Base-by-base conservation (phyloP, 140 eudicot genomes). In the Senecio squalidus region DNA sequence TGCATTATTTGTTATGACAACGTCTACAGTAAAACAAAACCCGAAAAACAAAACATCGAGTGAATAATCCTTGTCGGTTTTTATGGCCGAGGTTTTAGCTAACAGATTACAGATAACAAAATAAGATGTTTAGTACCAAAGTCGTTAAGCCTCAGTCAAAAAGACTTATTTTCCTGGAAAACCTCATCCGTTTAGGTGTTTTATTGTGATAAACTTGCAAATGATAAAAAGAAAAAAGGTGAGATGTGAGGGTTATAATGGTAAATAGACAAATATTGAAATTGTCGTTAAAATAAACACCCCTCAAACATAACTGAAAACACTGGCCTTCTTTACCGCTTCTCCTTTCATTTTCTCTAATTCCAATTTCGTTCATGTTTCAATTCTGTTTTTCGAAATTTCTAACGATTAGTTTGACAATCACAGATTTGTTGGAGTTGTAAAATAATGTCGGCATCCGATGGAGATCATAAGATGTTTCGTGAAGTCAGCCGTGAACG, bases 401-500 rank as follows among this genome's bases (percentile, higher is more conserved):
- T 59, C 53, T 7, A 4, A n/a, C n/a, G n/a, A n/a, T n/a, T 20
- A 17, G 36, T 33, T 27, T 43, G 45, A 20, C 56, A n/a, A 10
- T 20, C 39, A 47, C 9, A 60, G 67, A 21, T 59, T 56, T 17
- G 28, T 33, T 14, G 54, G 62, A 67, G 41, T 30, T 50, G 41
- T 58, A 22, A 52, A 9, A 76, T 63, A 10, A 76, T 87, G 94
- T 81, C 98, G 26, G 23, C 69, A 40, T 84, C 98, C 22, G 96
- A 90, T 36, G 80, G 87, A 36, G 84, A 92, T 52, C 76, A 92
- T 79, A 84, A 84, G 74, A 73, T 76, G 55, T 82, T 92, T 78
- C 87, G 96, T 36, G 86, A 84, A 78, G 76, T 69, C 72, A 80
- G 88, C 73, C 96, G 95, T 50, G 98, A 80, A 33, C 75, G 98